These are phyloP conservation scores for Haplosporangium gracile DNA, from an alignment of 192 early-diverging fungal species.

Conservation along the genomic window DNA sequence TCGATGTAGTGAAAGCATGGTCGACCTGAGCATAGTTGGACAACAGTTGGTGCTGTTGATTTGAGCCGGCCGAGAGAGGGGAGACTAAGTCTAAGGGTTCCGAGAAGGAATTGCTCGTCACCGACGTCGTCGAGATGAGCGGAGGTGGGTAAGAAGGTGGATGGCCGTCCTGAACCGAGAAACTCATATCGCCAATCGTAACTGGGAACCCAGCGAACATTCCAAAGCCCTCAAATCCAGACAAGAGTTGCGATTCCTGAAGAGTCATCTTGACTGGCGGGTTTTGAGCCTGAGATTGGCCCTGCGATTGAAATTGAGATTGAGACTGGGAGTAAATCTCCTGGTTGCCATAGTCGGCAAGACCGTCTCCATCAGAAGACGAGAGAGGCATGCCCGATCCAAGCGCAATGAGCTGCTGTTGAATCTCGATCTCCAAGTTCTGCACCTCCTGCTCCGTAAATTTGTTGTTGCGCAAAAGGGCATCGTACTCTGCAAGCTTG, in stretches of 20 bases:
- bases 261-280: neutral
- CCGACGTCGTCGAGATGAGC: neutral
- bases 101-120: slow-evolving; percentile 3
- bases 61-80: slow-evolving; percentile 8
- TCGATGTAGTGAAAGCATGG: neutral
- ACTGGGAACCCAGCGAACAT: neutral
- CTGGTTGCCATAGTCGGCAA: neutral
- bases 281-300: neutral
- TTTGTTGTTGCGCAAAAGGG: neutral
- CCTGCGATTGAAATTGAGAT: neutral
- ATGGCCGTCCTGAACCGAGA: neutral
- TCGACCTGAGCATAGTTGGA: slow-evolving; percentile 3
- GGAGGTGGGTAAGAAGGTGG: neutral
- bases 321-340: slow-evolving; percentile 9
- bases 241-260: slow-evolving; percentile 15
- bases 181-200: neutral
- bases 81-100: slow-evolving; percentile 6
- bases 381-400: neutral
- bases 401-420: slow-evolving; percentile 20
- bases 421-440: slow-evolving; percentile 7
- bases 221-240: slow-evolving; percentile 6
- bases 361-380: neutral
- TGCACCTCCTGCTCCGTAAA: slow-evolving; percentile 17
- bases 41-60: neutral
- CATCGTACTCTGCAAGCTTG: slow-evolving; percentile 17